phyloP scores from a whole-genome alignment of 176 grass and related monocot genomes.

The Phyllostachys edulis region DNA sequence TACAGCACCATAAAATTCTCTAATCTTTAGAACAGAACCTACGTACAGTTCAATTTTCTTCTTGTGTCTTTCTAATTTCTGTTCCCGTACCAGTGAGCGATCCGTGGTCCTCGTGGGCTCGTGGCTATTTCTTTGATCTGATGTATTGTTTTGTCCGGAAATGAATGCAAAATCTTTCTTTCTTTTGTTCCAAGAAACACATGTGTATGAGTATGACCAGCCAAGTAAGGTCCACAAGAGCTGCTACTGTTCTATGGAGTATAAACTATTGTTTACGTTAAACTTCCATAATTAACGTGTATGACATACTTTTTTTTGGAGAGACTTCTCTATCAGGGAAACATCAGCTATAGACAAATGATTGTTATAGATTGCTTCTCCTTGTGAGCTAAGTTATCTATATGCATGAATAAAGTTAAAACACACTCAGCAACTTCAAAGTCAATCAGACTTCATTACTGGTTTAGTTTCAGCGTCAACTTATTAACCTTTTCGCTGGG shows the following conservation, averaged over 20 bases:
- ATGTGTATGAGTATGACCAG: constrained; percentile 1
- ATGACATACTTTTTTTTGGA: neutral
- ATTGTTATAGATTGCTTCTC: neutral
- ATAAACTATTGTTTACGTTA: neutral
- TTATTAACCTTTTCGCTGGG: too few relatives aligned
- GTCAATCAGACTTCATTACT: neutral
- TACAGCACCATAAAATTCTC: neutral
- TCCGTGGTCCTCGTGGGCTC: neutral
- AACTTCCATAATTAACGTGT: neutral
- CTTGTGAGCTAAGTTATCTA: neutral
- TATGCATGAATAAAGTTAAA: neutral
- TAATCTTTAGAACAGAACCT: neutral
- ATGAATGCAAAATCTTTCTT: neutral
- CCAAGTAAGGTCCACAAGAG: neutral
- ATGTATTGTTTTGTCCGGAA: neutral
- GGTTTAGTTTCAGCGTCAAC: neutral
- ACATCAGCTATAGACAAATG: neutral
- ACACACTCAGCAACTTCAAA: neutral
- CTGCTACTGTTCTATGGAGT: neutral
- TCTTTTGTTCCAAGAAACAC: neutral
- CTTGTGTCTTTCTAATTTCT: neutral
- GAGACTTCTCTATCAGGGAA: neutral
- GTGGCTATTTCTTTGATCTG: neutral
- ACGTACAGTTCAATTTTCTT: neutral
- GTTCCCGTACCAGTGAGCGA: neutral